These are phyloP conservation scores for Echium plantagineum DNA, from an alignment of 257 asterid genomes.

Conservation along the genomic window DNA sequence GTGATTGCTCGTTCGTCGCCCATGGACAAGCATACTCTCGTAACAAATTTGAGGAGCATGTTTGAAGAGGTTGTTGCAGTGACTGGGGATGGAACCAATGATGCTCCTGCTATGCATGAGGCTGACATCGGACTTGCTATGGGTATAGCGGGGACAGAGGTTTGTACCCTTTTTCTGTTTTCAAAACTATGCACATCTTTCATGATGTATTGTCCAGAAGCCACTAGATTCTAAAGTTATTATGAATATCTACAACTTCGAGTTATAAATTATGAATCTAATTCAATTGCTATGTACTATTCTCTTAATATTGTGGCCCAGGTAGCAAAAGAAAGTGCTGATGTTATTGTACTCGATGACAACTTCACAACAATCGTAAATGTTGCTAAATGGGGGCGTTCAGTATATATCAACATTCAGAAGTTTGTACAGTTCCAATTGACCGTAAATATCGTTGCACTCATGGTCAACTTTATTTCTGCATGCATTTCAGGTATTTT, in stretches of 20 bases:
- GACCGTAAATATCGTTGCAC: slow-evolving; percentile 92
- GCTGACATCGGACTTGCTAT: slow-evolving; percentile 43
- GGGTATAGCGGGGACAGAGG: slow-evolving; percentile 55
- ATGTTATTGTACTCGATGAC: slow-evolving; percentile 89
- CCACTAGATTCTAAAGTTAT: too few relatives aligned
- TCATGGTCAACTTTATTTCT: slow-evolving; percentile 75
- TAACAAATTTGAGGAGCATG: slow-evolving; percentile 52
- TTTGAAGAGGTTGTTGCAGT: slow-evolving; percentile 86
- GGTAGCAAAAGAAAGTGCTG: slow-evolving; percentile 99
- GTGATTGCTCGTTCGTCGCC: slow-evolving; percentile 99
- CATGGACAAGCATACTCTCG: slow-evolving; percentile 76
- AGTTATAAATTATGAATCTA: too few relatives aligned
- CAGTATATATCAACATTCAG: slow-evolving; percentile 94
- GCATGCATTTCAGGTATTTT: slow-evolving; percentile 69
- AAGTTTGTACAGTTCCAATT: slow-evolving; percentile 96
- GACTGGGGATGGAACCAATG: slow-evolving; percentile 45
- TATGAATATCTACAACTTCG: too few relatives aligned
- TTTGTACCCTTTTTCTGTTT: slow-evolving; percentile 6
- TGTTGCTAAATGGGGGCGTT: slow-evolving; percentile 95
- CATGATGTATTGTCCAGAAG: too few relatives aligned
- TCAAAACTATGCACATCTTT: background rate
- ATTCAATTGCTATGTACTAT: background rate
- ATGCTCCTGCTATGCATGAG: slow-evolving; percentile 42
- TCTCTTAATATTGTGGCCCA: slow-evolving; percentile 13
- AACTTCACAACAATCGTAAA: slow-evolving; percentile 88